Conservation (phyloP, 306 rosid species). For the Cyamopsis tetragonoloba region DNA sequence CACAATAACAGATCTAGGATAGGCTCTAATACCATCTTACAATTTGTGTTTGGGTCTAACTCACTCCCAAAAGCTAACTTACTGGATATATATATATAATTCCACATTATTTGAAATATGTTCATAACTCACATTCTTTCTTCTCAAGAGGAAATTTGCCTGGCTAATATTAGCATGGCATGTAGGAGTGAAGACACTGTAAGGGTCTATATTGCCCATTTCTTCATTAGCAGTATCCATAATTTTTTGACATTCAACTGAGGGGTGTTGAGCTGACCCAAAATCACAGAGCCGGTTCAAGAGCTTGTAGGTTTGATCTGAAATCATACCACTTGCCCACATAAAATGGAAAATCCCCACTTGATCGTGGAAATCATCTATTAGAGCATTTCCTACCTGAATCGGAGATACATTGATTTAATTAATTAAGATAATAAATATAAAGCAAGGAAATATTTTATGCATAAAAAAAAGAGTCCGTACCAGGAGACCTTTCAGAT, state of each 20-base stretch:
- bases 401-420: slow-evolving; percentile 17
- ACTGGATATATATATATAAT: no score
- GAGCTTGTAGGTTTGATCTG: slow-evolving; percentile 73
- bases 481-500: slow-evolving; percentile 91
- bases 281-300: slow-evolving; percentile 53
- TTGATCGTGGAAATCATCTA: slow-evolving; percentile 75
- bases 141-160: slow-evolving; percentile 47
- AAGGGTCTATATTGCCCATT: slow-evolving; percentile 67
- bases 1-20: no score
- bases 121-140: slow-evolving; percentile 57
- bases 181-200: slow-evolving; percentile 71
- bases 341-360: slow-evolving; percentile 71
- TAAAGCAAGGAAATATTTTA: neutral
- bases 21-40: no score
- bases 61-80: no score
- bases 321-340: slow-evolving; percentile 91
- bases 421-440: slow-evolving; percentile 4
- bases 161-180: slow-evolving; percentile 52
- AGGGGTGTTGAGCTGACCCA: slow-evolving; percentile 49
- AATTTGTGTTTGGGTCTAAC: no score
- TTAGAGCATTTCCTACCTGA: slow-evolving; percentile 94
- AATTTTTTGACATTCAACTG: slow-evolving; percentile 49
- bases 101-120: neutral
- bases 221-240: slow-evolving; percentile 47
- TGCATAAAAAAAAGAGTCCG: neutral